phyloP scores from a whole-genome alignment of 768 basidiomycete genomes.

The Dictyophora rubrovolvata region DNA sequence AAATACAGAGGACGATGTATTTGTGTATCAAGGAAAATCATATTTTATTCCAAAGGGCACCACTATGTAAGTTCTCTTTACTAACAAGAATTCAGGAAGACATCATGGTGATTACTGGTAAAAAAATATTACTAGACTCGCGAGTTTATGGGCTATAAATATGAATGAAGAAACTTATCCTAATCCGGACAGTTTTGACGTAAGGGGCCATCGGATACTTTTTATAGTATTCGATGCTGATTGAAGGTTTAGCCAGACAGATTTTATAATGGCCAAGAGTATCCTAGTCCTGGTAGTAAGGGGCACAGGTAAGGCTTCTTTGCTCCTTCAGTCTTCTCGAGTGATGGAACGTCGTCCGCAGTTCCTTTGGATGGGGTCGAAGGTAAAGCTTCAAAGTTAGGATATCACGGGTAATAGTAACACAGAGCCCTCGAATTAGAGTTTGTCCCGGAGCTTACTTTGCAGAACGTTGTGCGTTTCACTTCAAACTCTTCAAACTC shows the following conservation, averaged over 20 bases:
- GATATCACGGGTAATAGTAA: not conserved
- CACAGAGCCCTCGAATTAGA: not conserved
- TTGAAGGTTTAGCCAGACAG: conserved; percentile 7
- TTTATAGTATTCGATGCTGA: not conserved
- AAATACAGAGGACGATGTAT: conserved; percentile 12
- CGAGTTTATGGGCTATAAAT: conserved; percentile 12
- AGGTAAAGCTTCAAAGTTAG: not conserved
- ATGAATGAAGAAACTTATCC: conserved; percentile 11
- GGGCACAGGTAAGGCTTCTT: conserved; percentile 7
- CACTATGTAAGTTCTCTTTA: conserved; percentile 9
- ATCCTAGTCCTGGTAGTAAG: conserved; percentile 8
- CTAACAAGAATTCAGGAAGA: not conserved
- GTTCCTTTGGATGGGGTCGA: conserved; percentile 12
- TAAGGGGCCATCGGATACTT: not conserved
- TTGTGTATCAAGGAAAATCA: conserved; percentile 9
- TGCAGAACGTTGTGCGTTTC: conserved; percentile 11
- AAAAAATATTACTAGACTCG: conserved; percentile 5
- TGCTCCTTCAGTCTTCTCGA: too few relatives aligned
- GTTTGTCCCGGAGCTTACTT: conserved; percentile 12
- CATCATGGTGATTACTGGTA: not conserved
- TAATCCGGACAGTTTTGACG: conserved; percentile 8
- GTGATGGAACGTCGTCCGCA: not conserved
- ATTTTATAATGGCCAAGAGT: conserved; percentile 6
- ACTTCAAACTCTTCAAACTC: not conserved
- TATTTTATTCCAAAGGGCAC: conserved; percentile 15